phyloP scores from a whole-genome alignment of 2,329 filamentous ascomycete genomes.

The Didymella keratinophila region DNA sequence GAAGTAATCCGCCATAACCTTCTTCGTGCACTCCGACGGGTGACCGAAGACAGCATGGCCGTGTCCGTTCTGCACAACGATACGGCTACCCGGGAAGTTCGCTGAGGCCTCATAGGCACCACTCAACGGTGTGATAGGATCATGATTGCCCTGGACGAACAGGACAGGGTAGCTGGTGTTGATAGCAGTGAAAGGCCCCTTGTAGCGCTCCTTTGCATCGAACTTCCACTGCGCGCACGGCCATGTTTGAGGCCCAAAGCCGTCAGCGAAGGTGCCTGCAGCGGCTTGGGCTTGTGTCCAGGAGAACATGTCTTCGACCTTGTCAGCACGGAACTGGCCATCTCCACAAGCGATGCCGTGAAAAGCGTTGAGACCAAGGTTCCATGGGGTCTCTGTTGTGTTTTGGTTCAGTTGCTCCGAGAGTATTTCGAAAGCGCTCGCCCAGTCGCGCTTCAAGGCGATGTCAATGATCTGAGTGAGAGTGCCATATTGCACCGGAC shows the following conservation, averaged over 20 bases:
- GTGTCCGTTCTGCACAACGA: slow-evolving; percentile 27
- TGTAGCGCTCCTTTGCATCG: slow-evolving; percentile 26
- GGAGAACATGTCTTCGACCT: slow-evolving; percentile 24
- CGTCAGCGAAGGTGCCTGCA: slow-evolving; percentile 23
- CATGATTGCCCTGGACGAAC: slow-evolving; percentile 24
- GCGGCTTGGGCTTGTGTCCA: slow-evolving; percentile 19
- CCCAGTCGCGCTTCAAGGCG: slow-evolving; percentile 20
- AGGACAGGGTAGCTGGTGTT: slow-evolving; percentile 28
- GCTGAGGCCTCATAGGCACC: slow-evolving; percentile 26
- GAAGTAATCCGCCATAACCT: slow-evolving; percentile 24
- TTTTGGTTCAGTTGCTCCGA: slow-evolving; percentile 6
- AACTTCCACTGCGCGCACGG: slow-evolving; percentile 30
- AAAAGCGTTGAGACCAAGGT: slow-evolving; percentile 16
- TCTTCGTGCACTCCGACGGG: slow-evolving; percentile 20
- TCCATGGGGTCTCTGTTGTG: slow-evolving; percentile 21
- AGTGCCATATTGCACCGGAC: slow-evolving; percentile 1
- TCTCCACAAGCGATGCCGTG: slow-evolving; percentile 27
- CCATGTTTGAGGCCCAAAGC: slow-evolving; percentile 22
- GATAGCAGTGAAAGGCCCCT: slow-evolving; percentile 21
- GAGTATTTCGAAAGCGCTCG: neutral
- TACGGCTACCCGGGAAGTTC: slow-evolving; percentile 22
- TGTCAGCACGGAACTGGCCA: slow-evolving; percentile 21
- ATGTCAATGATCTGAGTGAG: slow-evolving; percentile 4
- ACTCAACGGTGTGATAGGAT: slow-evolving; percentile 30
- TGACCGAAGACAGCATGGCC: slow-evolving; percentile 20